Evolutionary conservation across 768 basidiomycete species (phyloP), one percentile per base, ranked within the genome.

Genomic region (Lactarius sanguifluus): DNA sequence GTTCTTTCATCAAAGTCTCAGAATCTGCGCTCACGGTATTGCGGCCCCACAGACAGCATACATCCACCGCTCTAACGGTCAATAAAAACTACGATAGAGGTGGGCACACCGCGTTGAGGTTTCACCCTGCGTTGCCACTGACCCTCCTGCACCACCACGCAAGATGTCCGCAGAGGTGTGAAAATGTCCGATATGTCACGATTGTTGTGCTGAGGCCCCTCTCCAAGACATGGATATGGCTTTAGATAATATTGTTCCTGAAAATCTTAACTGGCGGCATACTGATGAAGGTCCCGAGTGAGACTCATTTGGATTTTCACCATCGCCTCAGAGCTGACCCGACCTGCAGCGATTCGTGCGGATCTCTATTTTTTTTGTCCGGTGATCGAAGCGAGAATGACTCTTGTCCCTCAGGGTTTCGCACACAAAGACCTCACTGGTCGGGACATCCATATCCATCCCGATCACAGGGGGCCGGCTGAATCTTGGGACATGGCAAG

Each of bases 401-500:
- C n/a, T 34, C 56, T 43, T 55, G 34, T 16, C 43, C 34, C 18
- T 50, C 71, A 93, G 91, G 7, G 94, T 90, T 43, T 95, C 92
- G 3, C 96, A 97, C 75, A 93, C 93, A 28, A 97, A 98, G 75
- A 85, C 92, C 3, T 86, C 92, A 5, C 81, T 98, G 38, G 80
- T 97, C 56, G 95, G 96, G 23, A 82, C 90, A 23, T 88, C 91
- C 0, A 81, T 97, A 65, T 86, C 88, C 73, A 76, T 98, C 47
- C 95, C 95, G 3, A 92, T 98, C 70, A 90, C 90, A 2, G 82
- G 89, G 65, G 92, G 86, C 7, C 78, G 81, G 57, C 78, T 96
- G 70, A 91, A 89, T 68, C 78, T 97, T 59, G 95, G 95, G 13
- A 95, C 92, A 28, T 97, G 95, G 95, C 95, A 97, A 83, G 94